These are phyloP conservation scores for Madurella fahalii DNA, from an alignment of 2,329 filamentous ascomycete species.

Conservation along the genomic window DNA sequence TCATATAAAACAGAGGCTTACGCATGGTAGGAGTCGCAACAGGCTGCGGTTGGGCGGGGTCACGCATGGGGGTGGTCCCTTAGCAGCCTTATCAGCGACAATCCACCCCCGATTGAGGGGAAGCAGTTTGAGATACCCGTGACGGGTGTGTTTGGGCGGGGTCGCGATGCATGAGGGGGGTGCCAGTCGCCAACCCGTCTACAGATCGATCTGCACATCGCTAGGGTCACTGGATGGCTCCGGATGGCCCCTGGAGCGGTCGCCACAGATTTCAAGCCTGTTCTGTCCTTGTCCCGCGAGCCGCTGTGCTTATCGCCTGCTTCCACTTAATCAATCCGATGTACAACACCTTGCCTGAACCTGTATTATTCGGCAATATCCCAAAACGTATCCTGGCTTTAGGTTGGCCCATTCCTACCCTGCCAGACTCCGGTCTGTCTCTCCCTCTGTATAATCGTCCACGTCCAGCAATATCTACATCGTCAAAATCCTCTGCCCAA, in stretches of 20 bases:
- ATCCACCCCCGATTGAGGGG: too few species aligned
- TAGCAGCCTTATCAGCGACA: too few species aligned
- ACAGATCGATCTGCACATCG: too few species aligned
- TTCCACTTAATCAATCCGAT: neutral
- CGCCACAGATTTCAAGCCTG: neutral
- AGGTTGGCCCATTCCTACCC: neutral
- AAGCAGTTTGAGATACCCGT: too few species aligned
- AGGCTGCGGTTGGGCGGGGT: too few species aligned
- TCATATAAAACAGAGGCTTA: too few species aligned
- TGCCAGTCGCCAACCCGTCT: too few species aligned
- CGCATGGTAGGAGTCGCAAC: too few species aligned
- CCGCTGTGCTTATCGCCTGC: conserved; percentile 8
- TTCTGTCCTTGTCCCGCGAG: conserved; percentile 9
- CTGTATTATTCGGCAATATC: neutral
- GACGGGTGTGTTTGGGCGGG: too few species aligned
- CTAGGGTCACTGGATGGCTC: too few species aligned
- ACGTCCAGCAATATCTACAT: conserved; percentile 13
- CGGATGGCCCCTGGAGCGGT: neutral
- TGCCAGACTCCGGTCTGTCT: neutral
- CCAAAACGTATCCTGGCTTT: neutral
- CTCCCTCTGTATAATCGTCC: conserved; percentile 8
- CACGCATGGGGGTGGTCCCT: too few species aligned
- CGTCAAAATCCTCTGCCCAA: conserved; percentile 15
- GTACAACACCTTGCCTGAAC: neutral
- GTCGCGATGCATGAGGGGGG: too few species aligned